Base-by-base conservation (phyloP, 2,329 filamentous ascomycete species). In the Aspergillus ustus region DNA sequence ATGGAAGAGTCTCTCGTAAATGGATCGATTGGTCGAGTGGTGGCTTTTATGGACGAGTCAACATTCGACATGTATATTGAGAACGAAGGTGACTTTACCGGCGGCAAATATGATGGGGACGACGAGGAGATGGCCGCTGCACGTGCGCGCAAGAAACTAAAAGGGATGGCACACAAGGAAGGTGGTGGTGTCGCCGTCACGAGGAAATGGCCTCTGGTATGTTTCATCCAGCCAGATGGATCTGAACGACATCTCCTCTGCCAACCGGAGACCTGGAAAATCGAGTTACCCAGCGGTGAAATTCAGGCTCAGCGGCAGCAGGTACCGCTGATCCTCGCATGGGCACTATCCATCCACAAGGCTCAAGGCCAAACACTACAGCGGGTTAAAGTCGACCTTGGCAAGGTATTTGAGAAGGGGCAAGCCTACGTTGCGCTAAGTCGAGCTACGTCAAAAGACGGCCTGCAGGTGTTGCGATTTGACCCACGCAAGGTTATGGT, bases 281-380 rank as follows among this genome's bases (percentile, higher is more conserved):
- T 97, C 28, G 96, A 99, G 73, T 84, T 96, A n/a, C 95, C 95
- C 1, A 97, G 91, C 59, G 95, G 95, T 51, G 93, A 98, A 74
- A 84, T 98, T 0, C 93, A 97, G 75, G 95, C 95, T 1, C 91
- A 92, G 63, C 90, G 95, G 44, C 85, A 85, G 50, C 91, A 94
- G 70, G 77, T 94, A 2, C 95, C 95, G 0, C 83, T 99, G 54
- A 98, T 99, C 65, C 83, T 99, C 31, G 95, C 95, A 0, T 99
- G 95, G 95, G 95, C 95, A 2, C 80, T 99, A 20, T 97, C 93
- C 1, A 99, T 99, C 62, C 95, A 99, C 82, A 99, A 99, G 78
- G 95, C 95, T 0, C 94, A 98, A 75, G 94, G 94, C 1, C 94
- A 98, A 76, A 98, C 94, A 37, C 81, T 97, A 28, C 93, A 96